Evolutionary conservation across 2,329 filamentous ascomycete genomes (phyloP).

Genomic region (Xylaria sp.): DNA sequence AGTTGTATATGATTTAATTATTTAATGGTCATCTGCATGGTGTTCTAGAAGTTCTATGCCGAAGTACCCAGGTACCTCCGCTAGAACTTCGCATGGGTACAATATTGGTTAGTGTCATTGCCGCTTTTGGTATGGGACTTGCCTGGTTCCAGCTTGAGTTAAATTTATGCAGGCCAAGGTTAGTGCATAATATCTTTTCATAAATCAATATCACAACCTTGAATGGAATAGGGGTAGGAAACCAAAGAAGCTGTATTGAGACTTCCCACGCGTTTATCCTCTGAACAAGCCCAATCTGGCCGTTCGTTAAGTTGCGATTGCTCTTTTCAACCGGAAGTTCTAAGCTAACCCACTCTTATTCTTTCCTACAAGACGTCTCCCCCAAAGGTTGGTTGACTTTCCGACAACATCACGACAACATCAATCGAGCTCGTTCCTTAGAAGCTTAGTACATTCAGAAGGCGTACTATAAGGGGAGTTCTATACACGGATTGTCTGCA

Average conservation of each 20-base stretch:
- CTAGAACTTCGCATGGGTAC: too few relatives aligned
- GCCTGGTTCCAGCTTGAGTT: too few relatives aligned
- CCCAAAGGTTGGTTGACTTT: neutral
- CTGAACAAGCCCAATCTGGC: neutral
- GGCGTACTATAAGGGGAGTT: neutral
- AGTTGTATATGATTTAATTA: neutral
- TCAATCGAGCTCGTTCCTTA: neutral
- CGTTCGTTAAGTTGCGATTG: neutral
- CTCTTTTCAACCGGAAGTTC: neutral
- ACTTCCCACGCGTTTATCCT: neutral
- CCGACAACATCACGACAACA: neutral
- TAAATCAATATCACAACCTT: too few relatives aligned
- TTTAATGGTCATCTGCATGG: conserved; percentile 3
- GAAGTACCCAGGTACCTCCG: neutral
- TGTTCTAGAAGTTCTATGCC: neutral
- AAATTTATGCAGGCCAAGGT: neutral
- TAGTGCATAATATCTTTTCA: neutral
- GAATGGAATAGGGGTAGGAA: too few relatives aligned
- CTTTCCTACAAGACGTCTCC: neutral
- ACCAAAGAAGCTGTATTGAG: too few relatives aligned
- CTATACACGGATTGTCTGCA: neutral
- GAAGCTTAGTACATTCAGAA: neutral
- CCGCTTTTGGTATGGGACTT: neutral
- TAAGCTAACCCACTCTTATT: neutral
- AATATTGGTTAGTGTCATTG: neutral